Base-by-base conservation (phyloP, 805 yeast species). In the Yarrowia osloensis region DNA sequence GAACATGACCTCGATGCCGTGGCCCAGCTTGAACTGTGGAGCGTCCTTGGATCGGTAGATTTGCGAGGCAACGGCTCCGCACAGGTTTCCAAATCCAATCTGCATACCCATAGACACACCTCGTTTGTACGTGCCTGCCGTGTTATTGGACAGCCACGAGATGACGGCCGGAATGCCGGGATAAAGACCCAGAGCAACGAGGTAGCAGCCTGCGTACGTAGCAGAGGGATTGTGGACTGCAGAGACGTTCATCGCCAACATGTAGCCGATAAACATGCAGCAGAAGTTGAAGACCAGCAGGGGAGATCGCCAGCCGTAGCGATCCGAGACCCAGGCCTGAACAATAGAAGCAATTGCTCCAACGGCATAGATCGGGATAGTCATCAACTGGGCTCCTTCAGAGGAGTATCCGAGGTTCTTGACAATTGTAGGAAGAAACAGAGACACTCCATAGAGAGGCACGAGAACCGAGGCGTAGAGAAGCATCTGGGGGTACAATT, bases 61-160 rank as follows among this genome's bases (percentile, higher is more conserved):
- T 69, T 80, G 85, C 5, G 87, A 73, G 22, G 88, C 77, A 68
- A 85, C 80, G 70, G 86, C 85, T 70, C 88, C 88, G 62, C 88
- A 88, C 70, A 85, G 83, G 74, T 86, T 86, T 68, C 88, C 89
- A 72, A 86, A 84, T 0, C 89, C 88, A 71, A 86, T 81, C 69
- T 84, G 84, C 76, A 82, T 77, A 2, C 84, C 85, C 44, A 85
- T 79, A 17, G 84, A 85, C 22, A 81, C 81, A 19, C 82, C 79
- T 69, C 86, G 83, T 73, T 88, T 78, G 33, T 81, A 74, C 71
- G 85, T 87, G 15, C 88, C 87, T 19, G 83, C 82, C 67, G 81
- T 80, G 69, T 86, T 86, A 67, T 85, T 76, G 2, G 87, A 79
- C 33, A 81, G 74, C 88, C 88, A 85, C 72, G 89, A 85, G 24